Percentiles rank a stretch among this genome's conserved stretches.
phyloP scores from a whole-genome alignment of 805 yeast species.

The Kockiozyma suomiensis region DNA sequence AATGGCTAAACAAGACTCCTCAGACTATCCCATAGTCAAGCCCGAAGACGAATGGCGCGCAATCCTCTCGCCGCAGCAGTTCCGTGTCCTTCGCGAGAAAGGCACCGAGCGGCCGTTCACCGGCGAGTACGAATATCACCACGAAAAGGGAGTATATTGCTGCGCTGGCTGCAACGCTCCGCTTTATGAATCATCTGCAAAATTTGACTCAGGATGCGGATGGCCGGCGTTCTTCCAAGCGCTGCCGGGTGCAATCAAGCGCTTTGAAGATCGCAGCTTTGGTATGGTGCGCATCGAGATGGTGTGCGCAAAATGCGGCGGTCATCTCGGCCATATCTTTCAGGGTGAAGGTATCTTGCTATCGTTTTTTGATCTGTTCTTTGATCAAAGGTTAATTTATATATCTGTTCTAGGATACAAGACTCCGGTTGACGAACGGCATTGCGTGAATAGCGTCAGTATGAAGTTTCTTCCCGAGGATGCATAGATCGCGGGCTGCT shows the following conservation, averaged over 20 bases:
- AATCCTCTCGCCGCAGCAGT: conserved; percentile 71
- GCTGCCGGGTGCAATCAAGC: conserved; percentile 71
- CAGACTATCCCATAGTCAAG: conserved; percentile 20
- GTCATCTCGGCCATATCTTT: conserved; percentile 95
- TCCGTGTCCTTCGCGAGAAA: conserved; percentile 71
- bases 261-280: conserved; percentile 58
- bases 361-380: background rate
- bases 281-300: conserved; percentile 91
- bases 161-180: conserved; percentile 89
- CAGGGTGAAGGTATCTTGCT: conserved; percentile 67
- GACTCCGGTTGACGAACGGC: conserved; percentile 88
- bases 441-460: conserved; percentile 88
- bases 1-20: conserved; percentile 6
- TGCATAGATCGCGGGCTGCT: background rate
- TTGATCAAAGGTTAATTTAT: background rate
- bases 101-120: conserved; percentile 71
- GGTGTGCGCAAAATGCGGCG: conserved; percentile 84
- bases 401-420: conserved; percentile 51
- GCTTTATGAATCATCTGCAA: conserved; percentile 73
- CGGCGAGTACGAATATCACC: conserved; percentile 57
- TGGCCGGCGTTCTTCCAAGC: conserved; percentile 98
- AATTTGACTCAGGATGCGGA: conserved; percentile 91
- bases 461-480: conserved; percentile 56
- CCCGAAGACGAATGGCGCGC: conserved; percentile 74
- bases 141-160: conserved; percentile 62